Evolutionary conservation across 2,329 filamentous ascomycete species (phyloP).

Genomic region (Fusarium chaquense): DNA sequence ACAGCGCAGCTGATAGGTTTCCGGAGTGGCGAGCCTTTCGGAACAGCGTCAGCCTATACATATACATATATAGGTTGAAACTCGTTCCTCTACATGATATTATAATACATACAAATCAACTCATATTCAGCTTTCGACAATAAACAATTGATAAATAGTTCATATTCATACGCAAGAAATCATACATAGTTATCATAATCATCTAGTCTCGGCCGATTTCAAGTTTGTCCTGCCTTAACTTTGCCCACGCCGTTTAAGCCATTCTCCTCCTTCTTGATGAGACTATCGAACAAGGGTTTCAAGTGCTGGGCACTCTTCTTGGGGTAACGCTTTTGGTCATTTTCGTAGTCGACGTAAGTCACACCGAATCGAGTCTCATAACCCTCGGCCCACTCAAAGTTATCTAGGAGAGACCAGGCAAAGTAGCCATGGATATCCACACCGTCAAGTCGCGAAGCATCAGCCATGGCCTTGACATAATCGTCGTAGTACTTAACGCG

Average conservation of each 20-base stretch:
- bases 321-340: slow-evolving; percentile 81
- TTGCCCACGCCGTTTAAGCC: slow-evolving; percentile 17
- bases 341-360: slow-evolving; percentile 83
- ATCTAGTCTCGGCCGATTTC: slow-evolving; percentile 5
- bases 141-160: not conserved
- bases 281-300: slow-evolving; percentile 75
- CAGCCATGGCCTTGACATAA: slow-evolving; percentile 82
- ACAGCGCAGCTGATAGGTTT: not conserved
- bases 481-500: slow-evolving; percentile 81
- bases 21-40: not conserved
- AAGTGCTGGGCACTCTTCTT: slow-evolving; percentile 86
- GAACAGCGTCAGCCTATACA: not conserved
- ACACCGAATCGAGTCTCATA: slow-evolving; percentile 90
- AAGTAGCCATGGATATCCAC: slow-evolving; percentile 84
- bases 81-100: not conserved
- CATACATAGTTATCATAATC: slow-evolving; percentile 12
- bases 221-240: slow-evolving; percentile 32
- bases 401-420: slow-evolving; percentile 90
- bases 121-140: not conserved
- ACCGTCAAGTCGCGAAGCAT: slow-evolving; percentile 77
- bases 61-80: not conserved
- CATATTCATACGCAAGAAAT: slow-evolving; percentile 10
- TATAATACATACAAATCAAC: not conserved
- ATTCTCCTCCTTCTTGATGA: slow-evolving; percentile 70
- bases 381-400: slow-evolving; percentile 93